These are phyloP conservation scores for Lasiosphaeria miniovina DNA, from an alignment of 495 filamentous ascomycete genomes.

Conservation along the genomic window DNA sequence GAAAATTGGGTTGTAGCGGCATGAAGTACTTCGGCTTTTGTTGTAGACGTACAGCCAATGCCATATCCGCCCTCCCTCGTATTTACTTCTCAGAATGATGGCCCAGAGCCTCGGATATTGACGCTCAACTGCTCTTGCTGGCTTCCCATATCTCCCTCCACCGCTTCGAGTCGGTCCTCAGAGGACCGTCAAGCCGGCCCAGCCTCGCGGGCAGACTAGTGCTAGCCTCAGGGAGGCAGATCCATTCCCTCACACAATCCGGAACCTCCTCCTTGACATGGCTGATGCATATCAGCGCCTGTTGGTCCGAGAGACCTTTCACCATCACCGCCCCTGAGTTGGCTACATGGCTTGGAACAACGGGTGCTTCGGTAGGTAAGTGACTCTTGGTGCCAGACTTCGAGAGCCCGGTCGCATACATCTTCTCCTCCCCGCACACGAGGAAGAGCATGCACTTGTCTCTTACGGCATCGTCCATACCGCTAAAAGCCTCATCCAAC, in stretches of 20 bases:
- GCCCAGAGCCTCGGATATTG: no score
- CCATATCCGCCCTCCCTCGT: no score
- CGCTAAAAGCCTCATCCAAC: constrained; percentile 89
- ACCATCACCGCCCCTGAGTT: constrained; percentile 41
- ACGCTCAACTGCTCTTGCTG: no score
- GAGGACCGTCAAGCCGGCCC: constrained; percentile 53
- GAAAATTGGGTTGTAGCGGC: no score
- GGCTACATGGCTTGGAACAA: constrained; percentile 42
- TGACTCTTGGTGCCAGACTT: constrained; percentile 8
- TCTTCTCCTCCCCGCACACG: constrained; percentile 53
- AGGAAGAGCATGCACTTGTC: constrained; percentile 83
- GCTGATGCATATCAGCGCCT: constrained; percentile 82
- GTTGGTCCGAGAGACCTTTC: constrained; percentile 57
- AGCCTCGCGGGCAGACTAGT: constrained; percentile 54
- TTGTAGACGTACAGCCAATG: no score
- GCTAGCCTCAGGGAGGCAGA: constrained; percentile 69
- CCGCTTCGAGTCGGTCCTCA: constrained; percentile 48
- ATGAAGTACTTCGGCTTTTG: no score
- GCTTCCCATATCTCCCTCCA: constrained; percentile 64
- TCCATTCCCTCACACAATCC: constrained; percentile 69
- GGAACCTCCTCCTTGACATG: constrained; percentile 91
- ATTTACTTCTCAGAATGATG: no score
- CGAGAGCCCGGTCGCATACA: constrained; percentile 20
- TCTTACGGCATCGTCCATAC: constrained; percentile 77
- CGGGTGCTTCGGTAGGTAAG: constrained; percentile 11